Conservation (phyloP, 768 basidiomycete species). For the Amanita muscaria region DNA sequence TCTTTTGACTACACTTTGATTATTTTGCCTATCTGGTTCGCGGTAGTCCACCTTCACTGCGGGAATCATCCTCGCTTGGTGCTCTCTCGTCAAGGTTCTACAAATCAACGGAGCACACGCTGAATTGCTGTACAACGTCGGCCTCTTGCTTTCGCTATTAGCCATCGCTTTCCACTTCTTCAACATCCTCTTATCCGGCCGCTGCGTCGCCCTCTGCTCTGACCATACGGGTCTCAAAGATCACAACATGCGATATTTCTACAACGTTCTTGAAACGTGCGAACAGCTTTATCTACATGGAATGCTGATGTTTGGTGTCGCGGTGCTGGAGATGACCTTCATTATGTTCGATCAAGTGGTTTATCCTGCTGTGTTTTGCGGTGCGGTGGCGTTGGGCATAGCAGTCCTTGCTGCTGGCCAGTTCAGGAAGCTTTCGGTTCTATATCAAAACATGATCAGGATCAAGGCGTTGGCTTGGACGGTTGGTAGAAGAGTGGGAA, state of each 20-base stretch:
- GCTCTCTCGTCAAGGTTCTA: constrained; percentile 19
- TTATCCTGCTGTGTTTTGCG: constrained; percentile 19
- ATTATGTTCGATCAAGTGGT: constrained; percentile 21
- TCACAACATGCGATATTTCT: constrained; percentile 20
- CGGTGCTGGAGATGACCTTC: constrained; percentile 21
- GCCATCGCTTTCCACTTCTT: constrained; percentile 22
- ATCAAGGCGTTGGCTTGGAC: constrained; percentile 2
- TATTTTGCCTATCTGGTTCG: background rate
- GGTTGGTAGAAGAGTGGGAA: background rate
- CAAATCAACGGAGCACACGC: constrained; percentile 11
- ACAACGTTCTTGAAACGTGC: constrained; percentile 20
- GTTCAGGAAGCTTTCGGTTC: constrained; percentile 3
- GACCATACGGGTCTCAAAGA: constrained; percentile 11
- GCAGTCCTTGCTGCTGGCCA: background rate
- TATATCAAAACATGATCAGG: constrained; percentile 1
- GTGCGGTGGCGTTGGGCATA: background rate
- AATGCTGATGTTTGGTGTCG: constrained; percentile 19
- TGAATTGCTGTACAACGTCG: constrained; percentile 19
- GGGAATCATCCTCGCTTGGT: constrained; percentile 20
- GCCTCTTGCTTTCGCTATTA: constrained; percentile 24
- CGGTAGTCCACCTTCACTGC: constrained; percentile 27
- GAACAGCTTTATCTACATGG: constrained; percentile 26
- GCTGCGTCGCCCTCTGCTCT: constrained; percentile 19
- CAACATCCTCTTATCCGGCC: constrained; percentile 23
- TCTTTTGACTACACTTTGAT: background rate